These are phyloP conservation scores for Oemleria cerasiformis DNA, from an alignment of 306 rosid genomes.

Conservation along the genomic window DNA sequence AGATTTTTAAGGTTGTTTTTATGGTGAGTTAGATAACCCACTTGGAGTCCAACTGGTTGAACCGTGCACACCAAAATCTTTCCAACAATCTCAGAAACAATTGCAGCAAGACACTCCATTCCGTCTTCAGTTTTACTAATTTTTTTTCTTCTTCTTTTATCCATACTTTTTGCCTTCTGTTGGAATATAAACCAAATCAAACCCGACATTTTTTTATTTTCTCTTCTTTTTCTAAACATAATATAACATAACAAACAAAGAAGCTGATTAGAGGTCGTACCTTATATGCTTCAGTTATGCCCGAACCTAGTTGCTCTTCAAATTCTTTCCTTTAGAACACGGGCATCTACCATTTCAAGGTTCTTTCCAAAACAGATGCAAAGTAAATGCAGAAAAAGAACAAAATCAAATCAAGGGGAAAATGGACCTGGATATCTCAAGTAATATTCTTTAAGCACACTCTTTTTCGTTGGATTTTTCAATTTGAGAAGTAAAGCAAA, in stretches of 20 bases:
- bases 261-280: background rate
- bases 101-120: background rate
- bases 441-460: too few species aligned
- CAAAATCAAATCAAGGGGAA: too few species aligned
- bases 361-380: too few species aligned
- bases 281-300: background rate
- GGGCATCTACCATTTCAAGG: too few species aligned
- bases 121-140: background rate
- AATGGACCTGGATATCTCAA: too few species aligned
- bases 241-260: background rate
- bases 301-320: background rate
- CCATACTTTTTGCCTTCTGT: background rate
- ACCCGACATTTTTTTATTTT: too few species aligned
- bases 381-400: too few species aligned
- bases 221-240: background rate
- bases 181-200: background rate
- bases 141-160: background rate
- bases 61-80: background rate
- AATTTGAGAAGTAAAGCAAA: background rate
- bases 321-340: too few species aligned
- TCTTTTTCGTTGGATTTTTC: background rate
- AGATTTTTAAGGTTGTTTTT: background rate
- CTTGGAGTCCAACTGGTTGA: background rate
- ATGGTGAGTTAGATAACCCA: background rate
- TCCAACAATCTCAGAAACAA: background rate